These are phyloP conservation scores for Psilocybe sp. DNA, from an alignment of 768 basidiomycete genomes.

Conservation along the genomic window DNA sequence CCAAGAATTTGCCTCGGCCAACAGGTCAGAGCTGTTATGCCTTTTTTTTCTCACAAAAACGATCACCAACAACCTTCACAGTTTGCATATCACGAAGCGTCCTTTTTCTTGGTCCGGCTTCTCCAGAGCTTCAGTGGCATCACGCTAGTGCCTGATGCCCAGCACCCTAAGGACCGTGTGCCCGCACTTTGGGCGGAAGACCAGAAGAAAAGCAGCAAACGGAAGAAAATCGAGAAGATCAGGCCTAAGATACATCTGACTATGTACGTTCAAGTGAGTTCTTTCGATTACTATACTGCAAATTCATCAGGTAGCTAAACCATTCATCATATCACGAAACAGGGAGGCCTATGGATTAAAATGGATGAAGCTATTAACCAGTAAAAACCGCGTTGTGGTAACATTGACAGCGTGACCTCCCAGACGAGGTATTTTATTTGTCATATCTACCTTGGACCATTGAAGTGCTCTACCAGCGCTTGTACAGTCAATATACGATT, in stretches of 20 bases:
- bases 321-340: background rate
- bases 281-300: background rate
- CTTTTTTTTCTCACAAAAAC: background rate
- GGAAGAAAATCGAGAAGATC: constrained; percentile 26
- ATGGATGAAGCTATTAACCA: constrained; percentile 1
- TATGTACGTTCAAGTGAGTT: constrained; percentile 33
- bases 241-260: constrained; percentile 31
- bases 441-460: too few species aligned
- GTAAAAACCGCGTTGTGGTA: too few species aligned
- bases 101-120: constrained; percentile 47
- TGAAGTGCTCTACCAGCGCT: too few species aligned
- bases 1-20: constrained; percentile 48
- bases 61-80: constrained; percentile 10
- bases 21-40: constrained; percentile 24
- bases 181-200: constrained; percentile 35
- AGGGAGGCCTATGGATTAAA: constrained; percentile 1
- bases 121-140: constrained; percentile 46
- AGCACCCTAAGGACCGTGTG: constrained; percentile 27
- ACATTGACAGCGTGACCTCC: too few species aligned
- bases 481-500: too few species aligned
- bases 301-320: background rate
- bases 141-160: constrained; percentile 35
- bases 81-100: constrained; percentile 45
- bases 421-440: too few species aligned
- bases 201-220: constrained; percentile 3